Evolutionary conservation across 2,329 filamentous ascomycete species (phyloP).

Genomic region (Xylariomycetidae sp.): DNA sequence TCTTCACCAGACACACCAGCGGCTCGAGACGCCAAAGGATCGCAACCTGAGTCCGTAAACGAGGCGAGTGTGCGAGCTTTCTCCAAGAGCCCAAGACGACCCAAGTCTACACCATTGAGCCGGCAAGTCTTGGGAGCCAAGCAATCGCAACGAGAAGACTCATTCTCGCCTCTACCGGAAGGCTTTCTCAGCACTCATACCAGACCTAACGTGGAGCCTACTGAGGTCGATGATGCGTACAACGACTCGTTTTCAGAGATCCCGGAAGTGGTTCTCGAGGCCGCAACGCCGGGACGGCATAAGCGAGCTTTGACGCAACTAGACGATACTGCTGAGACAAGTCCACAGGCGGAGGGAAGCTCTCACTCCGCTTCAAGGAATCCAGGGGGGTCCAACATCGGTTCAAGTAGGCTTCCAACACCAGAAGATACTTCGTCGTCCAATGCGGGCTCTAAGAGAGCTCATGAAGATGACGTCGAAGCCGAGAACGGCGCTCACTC

Average conservation of each 20-base stretch:
- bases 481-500: slow-evolving; percentile 6
- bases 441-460: slow-evolving; percentile 28
- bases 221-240: slow-evolving; percentile 32
- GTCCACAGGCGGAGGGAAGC: slow-evolving; percentile 8
- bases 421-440: slow-evolving; percentile 42
- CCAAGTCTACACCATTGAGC: slow-evolving; percentile 26
- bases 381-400: slow-evolving; percentile 30
- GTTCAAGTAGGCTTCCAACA: slow-evolving; percentile 41
- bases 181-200: slow-evolving; percentile 26
- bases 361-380: slow-evolving; percentile 24
- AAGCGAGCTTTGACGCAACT: slow-evolving; percentile 8
- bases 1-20: slow-evolving; percentile 9
- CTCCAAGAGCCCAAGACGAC: slow-evolving; percentile 30
- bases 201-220: slow-evolving; percentile 10
- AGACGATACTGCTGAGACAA: slow-evolving; percentile 4
- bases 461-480: slow-evolving; percentile 16
- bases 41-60: slow-evolving; percentile 6
- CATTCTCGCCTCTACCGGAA: slow-evolving; percentile 30
- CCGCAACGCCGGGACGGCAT: slow-evolving; percentile 37
- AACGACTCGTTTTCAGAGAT: slow-evolving; percentile 55
- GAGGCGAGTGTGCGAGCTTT: slow-evolving; percentile 12
- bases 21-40: slow-evolving; percentile 7
- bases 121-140: slow-evolving; percentile 28
- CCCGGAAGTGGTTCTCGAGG: slow-evolving; percentile 42
- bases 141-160: slow-evolving; percentile 25